These are phyloP conservation scores for Thalassia testudinum DNA, from an alignment of 116 monocot species.

Conservation along the genomic window DNA sequence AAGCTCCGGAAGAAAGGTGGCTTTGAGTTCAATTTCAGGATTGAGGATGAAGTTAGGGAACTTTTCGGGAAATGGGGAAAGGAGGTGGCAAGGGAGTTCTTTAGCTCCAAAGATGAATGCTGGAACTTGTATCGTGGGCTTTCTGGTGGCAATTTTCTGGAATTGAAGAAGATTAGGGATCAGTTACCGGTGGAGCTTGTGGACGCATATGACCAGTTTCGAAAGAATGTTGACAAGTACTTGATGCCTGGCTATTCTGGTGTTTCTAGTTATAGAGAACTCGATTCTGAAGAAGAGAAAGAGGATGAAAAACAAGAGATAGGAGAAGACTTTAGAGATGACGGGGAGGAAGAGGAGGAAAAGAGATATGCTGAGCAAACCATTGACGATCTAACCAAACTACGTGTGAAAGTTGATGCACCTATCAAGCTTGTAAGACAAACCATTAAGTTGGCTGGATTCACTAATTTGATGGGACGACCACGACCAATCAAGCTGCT, in stretches of 20 bases:
- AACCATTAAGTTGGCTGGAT: slow-evolving; percentile 61
- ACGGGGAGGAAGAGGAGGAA: slow-evolving; percentile 46
- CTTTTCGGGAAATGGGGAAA: slow-evolving; percentile 60
- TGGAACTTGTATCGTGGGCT: slow-evolving; percentile 55
- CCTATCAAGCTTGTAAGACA: slow-evolving; percentile 69
- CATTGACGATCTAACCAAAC: slow-evolving; percentile 69
- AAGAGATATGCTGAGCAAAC: slow-evolving; percentile 56
- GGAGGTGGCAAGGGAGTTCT: slow-evolving; percentile 47
- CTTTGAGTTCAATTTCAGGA: slow-evolving; percentile 49
- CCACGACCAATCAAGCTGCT: slow-evolving; percentile 86
- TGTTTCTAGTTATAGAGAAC: slow-evolving; percentile 4
- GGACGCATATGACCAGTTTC: slow-evolving; percentile 47
- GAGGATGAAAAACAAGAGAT: slow-evolving; percentile 7
- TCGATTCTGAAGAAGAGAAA: slow-evolving; percentile 7
- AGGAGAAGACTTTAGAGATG: slow-evolving; percentile 22
- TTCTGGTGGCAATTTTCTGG: slow-evolving; percentile 60
- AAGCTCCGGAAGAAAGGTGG: slow-evolving; percentile 34
- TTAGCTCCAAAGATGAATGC: slow-evolving; percentile 45
- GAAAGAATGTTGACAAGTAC: slow-evolving; percentile 54
- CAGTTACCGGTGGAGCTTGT: slow-evolving; percentile 27
- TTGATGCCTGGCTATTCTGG: slow-evolving; percentile 31
- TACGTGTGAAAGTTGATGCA: slow-evolving; percentile 64
- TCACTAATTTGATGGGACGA: slow-evolving; percentile 87
- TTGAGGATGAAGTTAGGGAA: slow-evolving; percentile 46
- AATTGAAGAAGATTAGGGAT: slow-evolving; percentile 55